Evolutionary conservation across 371 early-diverging fungal genomes (phyloP), one percentile per base, ranked within the genome.

Genomic region (Actinomortierella wolfii): DNA sequence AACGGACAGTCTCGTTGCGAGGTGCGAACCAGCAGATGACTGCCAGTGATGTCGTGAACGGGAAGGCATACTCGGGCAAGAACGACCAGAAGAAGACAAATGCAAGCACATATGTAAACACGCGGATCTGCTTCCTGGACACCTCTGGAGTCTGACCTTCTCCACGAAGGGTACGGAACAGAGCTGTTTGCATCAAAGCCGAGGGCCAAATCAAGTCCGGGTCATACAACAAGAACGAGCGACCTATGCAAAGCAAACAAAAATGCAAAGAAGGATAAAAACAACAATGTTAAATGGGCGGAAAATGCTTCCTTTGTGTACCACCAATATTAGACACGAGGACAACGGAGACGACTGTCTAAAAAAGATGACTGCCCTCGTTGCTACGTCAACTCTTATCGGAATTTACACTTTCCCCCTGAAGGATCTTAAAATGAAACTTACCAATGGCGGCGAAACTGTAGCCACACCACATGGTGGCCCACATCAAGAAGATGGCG

Each of bases 121-220:
- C 68, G 11, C 61, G 57, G 51, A 76, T 61, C 51, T 76, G 77
- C 60, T 74, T 74, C 40, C 23, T 57, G 41, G 68, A 64, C 25
- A 65, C 47, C 25, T 68, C 64, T 6, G 61, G 57, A 4, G 59
- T 50, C 26, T 69, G 60, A n/a, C 61, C 61, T 24, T 76, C 76
- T n/a, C 60, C 61, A 21, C 76, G 68, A 14, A 76, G 60, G 17
- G 76, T 76, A 42, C 70, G 61, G 54, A 52, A 76, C 8, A 76
- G 44, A 6, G 69, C 67, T 0, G 76, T 76, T 46, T 76, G 76
- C 67, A 70, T 70, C 61, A 76, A 45, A 0, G 76, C 76, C 2
- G 69, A 69, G n/a, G 76, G 76, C 65, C 69, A 76, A 54, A 76
- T 67, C 48, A 76, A 58, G 25, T 76, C 70, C 2, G 76, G 76